Evolutionary conservation across 1,284 basidiomycete species (phyloP), one percentile per base, ranked within the genome.

Genomic region (Pseudozyma flocculosa): DNA sequence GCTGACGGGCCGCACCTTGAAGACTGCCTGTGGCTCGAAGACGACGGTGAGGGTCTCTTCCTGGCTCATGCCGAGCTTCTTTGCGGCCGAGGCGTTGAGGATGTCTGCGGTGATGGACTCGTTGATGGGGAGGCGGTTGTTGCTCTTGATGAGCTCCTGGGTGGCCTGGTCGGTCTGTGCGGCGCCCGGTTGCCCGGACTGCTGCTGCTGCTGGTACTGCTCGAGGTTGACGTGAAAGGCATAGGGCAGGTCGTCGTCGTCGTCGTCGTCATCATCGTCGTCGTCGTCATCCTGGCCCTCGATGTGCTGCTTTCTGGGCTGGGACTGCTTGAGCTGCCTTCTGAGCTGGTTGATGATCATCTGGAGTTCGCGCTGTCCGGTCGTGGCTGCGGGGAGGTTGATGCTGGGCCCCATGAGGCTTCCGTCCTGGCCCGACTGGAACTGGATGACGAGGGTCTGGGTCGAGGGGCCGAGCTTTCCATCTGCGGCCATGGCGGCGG

Each of bases 1-100:
- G 37, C 90, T 92, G 17, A 95, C 92, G 38, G 90, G 90, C 64
- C 93, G 83, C 14, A 98, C 94, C 65, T 87, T 86, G 80, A 97
- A 98, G 2, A 98, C 89, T 18, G 93, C 92, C 79, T 97, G 92
- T 3, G 95, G 94, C 44, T 75, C 72, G 47, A 73, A 77, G 3
- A 75, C 71, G 19, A 77, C 57, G 23, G 67, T 68, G n/a, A 77
- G 56, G 26, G 72, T 72, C 45, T 73, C 71, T 59, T 77, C 75
- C 39, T 64, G 47, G 47, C 72, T 73, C 18, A 76, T 50, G 14
- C 74, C 75, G 15, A 76, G 62, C 51, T 68, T 61, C 51, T 68
- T 61, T 2, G 74, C 71, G 0, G 59, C 54, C 14, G 56, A 45
- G 11, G 70, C 55, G 22, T 52, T 54, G 41, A 76, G 56, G 24